A percentile compares a stretch with the other conserved stretches of the same genome.
Evolutionary conservation across 2,329 filamentous ascomycete species (phyloP).

Genomic region (Akanthomyces dipterigenus): DNA sequence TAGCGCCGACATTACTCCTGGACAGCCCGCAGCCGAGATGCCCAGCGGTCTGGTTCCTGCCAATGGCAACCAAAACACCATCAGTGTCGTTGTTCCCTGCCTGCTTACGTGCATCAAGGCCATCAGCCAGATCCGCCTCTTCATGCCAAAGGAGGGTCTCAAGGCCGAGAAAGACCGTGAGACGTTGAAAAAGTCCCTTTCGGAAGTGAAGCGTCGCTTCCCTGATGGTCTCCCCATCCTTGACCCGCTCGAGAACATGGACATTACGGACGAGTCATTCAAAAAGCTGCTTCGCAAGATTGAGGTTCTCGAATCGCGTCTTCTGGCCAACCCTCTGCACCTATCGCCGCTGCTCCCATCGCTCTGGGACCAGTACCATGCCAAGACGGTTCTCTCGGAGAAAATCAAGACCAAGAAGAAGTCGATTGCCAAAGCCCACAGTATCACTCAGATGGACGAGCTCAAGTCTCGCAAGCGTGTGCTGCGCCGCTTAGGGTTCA

Average conservation of each 20-base stretch:
- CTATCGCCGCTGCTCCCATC: conserved; percentile 77
- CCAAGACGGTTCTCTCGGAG: conserved; percentile 67
- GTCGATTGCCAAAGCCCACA: conserved; percentile 75
- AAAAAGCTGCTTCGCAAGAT: conserved; percentile 93
- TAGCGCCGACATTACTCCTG: conserved; percentile 36
- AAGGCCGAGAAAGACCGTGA: conserved; percentile 58
- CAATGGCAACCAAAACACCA: conserved; percentile 23
- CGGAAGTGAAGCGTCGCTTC: conserved; percentile 80
- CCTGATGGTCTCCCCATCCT: conserved; percentile 84
- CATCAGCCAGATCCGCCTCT: conserved; percentile 77
- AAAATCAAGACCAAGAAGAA: conserved; percentile 87
- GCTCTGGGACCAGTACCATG: conserved; percentile 79
- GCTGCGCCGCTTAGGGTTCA: conserved; percentile 86
- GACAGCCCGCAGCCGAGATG: conserved; percentile 36
- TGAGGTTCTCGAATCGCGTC: conserved; percentile 85
- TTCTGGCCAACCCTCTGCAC: conserved; percentile 85
- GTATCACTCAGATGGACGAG: conserved; percentile 89
- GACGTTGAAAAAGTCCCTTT: conserved; percentile 61
- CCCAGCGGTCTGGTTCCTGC: conserved; percentile 51
- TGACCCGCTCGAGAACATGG: conserved; percentile 95
- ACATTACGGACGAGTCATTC: conserved; percentile 85
- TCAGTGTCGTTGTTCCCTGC: conserved; percentile 58
- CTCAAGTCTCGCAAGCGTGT: conserved; percentile 95
- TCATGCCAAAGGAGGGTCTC: conserved; percentile 68
- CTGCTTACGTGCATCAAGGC: conserved; percentile 78